These are phyloP conservation scores for Diversispora epigaea DNA, from an alignment of 192 early-diverging fungal genomes.

Conservation along the genomic window DNA sequence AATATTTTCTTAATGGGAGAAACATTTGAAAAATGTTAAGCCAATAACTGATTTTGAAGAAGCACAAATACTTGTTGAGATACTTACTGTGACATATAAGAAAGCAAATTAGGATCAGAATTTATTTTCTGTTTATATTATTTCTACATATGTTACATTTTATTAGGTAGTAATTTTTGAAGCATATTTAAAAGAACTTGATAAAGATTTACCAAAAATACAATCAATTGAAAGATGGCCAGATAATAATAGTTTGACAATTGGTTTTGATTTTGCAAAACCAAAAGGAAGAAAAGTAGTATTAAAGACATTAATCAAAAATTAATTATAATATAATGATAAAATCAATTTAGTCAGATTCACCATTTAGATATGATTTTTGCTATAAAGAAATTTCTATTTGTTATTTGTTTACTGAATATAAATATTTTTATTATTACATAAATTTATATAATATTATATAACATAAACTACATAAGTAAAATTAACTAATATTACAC, in stretches of 20 bases:
- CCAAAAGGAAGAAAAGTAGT: not conserved
- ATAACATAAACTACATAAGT: no score
- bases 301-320: constrained; percentile 10
- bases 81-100: not conserved
- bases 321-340: no score
- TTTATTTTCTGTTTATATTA: constrained; percentile 5
- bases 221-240: constrained; percentile 16
- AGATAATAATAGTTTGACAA: not conserved
- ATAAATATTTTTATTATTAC: no score
- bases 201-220: constrained; percentile 15
- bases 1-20: constrained; percentile 17
- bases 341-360: no score
- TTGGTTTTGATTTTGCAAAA: constrained; percentile 1
- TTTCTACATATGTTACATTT: constrained; percentile 13
- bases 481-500: no score
- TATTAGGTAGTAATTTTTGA: constrained; percentile 8
- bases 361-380: no score
- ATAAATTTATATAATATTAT: no score
- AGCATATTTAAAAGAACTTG: constrained; percentile 25
- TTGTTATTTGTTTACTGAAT: no score
- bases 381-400: no score
- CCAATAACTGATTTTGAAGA: constrained; percentile 1
- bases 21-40: constrained; percentile 24
- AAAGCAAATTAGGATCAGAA: not conserved
- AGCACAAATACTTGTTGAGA: constrained; percentile 20